Base-by-base conservation (phyloP, 148 eudicot species). In the Camellia japonica region DNA sequence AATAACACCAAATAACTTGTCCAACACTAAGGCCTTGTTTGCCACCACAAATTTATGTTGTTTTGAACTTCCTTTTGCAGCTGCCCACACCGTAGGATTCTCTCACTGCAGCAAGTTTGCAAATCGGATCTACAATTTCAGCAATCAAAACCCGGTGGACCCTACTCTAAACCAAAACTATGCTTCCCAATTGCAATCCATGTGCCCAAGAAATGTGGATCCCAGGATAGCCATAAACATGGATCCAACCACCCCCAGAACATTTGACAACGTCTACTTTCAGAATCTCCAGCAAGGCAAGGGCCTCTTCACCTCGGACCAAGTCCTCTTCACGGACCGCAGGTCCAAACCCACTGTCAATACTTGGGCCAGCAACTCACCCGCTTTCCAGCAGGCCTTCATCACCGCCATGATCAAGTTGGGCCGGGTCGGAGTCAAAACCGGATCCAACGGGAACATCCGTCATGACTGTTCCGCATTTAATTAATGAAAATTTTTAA, bases 241-340 rank as follows among this genome's bases (percentile, higher is more conserved):
- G 91, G 98, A 95, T 81, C 92, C 97, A 10, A 75, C 19, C 69
- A 90, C 93, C 2, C 98, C 97, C 2, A 77, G 41, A 13, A 84
- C 1, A 19, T 95, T 95, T 76, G 98, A 95, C 83, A 95, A 93
- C 49, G 68, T 59, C 61, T 95, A 92, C 73, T 95, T 55, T 79
- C 74, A 87, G 15, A 92, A 93, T 54, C 87, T 95, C 13, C 86
- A 88, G 47, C 79, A 86, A n/a, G 92, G 93, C 3, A 90, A 87
- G 82, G 98, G 98, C 61, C 90, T 95, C 2, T 90, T 95, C 82
- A 87, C 86, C 16, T 91, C 97, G 61, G 98, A 95, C 74, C 97
- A 93, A 49, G 90, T 89, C 65, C 90, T 95, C n/a, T 93, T 85
- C 64, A 88, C 90, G 1, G 98, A 95, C 82, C 5, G 82, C 2